Conservation (phyloP, 2,329 filamentous ascomycete genomes). For the Ophidiomyces ophidiicola region DNA sequence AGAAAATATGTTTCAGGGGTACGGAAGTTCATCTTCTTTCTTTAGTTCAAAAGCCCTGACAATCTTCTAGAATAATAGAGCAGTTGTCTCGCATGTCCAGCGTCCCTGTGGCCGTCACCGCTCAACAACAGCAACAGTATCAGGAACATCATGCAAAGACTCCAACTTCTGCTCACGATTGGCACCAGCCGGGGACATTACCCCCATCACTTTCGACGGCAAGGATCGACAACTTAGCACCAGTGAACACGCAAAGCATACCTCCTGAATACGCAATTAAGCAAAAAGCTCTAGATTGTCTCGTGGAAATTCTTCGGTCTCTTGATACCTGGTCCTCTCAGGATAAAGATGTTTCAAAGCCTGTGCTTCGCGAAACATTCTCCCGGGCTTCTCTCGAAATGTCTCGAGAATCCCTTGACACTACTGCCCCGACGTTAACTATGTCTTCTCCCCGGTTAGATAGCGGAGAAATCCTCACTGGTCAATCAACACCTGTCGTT, state of each 20-base stretch:
- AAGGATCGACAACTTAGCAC: conserved; percentile 48
- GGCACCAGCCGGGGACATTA: conserved; percentile 74
- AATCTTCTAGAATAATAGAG: conserved; percentile 56
- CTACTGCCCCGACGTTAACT: conserved; percentile 35
- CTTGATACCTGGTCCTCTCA: conserved; percentile 88
- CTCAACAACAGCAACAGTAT: conserved; percentile 71
- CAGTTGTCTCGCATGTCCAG: conserved; percentile 82
- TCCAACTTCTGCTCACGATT: conserved; percentile 53
- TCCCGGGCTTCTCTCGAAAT: conserved; percentile 45
- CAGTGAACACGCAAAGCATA: conserved; percentile 47
- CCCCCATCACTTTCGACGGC: conserved; percentile 76
- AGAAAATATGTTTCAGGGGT: conserved; percentile 88
- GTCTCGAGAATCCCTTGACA: conserved; percentile 66
- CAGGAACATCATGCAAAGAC: conserved; percentile 61
- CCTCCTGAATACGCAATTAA: conserved; percentile 88
- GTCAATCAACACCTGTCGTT: conserved; percentile 53
- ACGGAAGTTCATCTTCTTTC: conserved; percentile 12
- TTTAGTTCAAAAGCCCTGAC: conserved; percentile 10
- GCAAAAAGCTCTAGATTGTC: conserved; percentile 70
- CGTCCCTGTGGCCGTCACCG: conserved; percentile 60
- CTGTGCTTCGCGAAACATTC: conserved; percentile 6
- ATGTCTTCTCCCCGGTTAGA: conserved; percentile 50
- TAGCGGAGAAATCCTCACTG: conserved; percentile 40
- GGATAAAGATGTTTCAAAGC: conserved; percentile 38
- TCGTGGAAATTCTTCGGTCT: conserved; percentile 80